phyloP scores from a whole-genome alignment of 2,329 filamentous ascomycete genomes.

The Thielaviopsis euricoi region DNA sequence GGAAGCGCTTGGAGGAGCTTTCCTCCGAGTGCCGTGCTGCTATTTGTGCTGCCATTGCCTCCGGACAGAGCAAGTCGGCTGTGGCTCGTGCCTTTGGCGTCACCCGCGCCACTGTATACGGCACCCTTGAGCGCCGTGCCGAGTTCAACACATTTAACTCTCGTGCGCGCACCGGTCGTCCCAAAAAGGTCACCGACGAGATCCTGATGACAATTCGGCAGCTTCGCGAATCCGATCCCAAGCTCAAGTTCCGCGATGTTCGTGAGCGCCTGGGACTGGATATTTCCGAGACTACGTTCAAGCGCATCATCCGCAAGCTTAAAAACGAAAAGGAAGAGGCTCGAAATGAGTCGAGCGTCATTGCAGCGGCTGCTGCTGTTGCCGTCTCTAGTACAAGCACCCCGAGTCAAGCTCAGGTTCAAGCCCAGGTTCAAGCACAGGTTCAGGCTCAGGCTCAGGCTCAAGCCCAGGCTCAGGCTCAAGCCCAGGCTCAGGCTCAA shows the following conservation, averaged over 20 bases:
- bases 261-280: constrained; percentile 9
- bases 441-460: constrained; percentile 3
- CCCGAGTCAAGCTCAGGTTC: constrained; percentile 1
- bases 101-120: constrained; percentile 11
- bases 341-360: neutral
- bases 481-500: neutral
- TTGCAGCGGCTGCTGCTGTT: neutral
- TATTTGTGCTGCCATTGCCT: constrained; percentile 11
- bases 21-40: constrained; percentile 11
- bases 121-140: constrained; percentile 9
- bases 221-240: constrained; percentile 7
- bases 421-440: constrained; percentile 5
- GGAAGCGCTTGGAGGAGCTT: constrained; percentile 11
- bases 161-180: constrained; percentile 9
- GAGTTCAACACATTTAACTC: constrained; percentile 12
- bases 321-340: constrained; percentile 3
- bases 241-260: constrained; percentile 10
- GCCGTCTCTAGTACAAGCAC: neutral
- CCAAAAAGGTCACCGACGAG: constrained; percentile 11
- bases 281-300: constrained; percentile 11
- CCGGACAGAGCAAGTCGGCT: constrained; percentile 11
- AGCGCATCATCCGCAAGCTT: constrained; percentile 10
- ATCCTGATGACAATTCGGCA: constrained; percentile 4
- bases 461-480: constrained; percentile 3
- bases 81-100: constrained; percentile 12